Conservation (phyloP, 225 moss, liverwort and hornwort genomes). For the Pseudisothecium myosuroides region DNA sequence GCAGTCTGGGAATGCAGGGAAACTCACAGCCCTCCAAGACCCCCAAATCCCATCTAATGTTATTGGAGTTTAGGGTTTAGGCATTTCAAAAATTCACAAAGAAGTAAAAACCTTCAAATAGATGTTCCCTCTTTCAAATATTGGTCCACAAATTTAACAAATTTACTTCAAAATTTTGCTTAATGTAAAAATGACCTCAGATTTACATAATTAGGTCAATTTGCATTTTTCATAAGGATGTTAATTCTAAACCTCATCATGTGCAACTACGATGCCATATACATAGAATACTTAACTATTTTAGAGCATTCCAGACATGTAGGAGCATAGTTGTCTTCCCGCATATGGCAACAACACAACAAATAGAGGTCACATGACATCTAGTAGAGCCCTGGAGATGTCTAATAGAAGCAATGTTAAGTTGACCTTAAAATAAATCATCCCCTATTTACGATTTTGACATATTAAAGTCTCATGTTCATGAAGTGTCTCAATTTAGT, state of each 20-base stretch:
- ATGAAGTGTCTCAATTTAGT: no score
- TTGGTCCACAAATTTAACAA: background rate
- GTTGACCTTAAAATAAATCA: no score
- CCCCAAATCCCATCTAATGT: no score
- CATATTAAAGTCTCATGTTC: no score
- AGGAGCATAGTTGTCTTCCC: background rate
- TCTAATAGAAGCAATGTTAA: no score
- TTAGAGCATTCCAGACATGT: fast-evolving
- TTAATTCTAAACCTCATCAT: background rate
- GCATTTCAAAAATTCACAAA: background rate
- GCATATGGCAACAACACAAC: no score
- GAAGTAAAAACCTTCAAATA: background rate
- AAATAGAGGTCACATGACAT: no score
- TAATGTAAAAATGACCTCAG: background rate
- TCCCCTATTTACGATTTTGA: no score
- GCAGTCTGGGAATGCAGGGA: no score
- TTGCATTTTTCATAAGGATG: background rate
- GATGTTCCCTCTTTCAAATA: background rate
- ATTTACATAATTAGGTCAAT: background rate
- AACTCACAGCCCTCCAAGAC: no score
- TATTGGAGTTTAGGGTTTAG: background rate
- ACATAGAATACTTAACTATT: fast-evolving
- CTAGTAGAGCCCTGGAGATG: no score
- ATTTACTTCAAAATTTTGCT: background rate
- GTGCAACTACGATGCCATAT: fast-evolving